These are phyloP conservation scores for Eutypa lata DNA, from an alignment of 2,329 filamentous ascomycete species.

Conservation along the genomic window DNA sequence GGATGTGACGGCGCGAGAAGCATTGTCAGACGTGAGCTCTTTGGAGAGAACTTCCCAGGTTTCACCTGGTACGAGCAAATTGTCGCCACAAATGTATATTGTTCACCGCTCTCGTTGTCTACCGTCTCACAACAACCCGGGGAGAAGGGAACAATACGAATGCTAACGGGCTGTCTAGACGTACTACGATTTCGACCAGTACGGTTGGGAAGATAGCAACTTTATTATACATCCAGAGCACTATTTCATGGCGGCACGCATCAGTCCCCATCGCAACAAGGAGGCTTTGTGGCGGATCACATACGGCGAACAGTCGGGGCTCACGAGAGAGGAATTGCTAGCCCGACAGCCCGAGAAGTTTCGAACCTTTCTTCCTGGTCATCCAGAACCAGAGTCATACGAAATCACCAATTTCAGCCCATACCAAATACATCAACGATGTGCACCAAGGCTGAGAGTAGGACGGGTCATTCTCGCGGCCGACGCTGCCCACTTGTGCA, in stretches of 20 bases:
- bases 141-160: too few relatives aligned
- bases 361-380: slow-evolving; percentile 55
- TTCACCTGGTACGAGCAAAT: slow-evolving; percentile 60
- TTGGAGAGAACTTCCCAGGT: slow-evolving; percentile 56
- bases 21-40: slow-evolving; percentile 44
- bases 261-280: slow-evolving; percentile 54
- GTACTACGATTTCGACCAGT: slow-evolving; percentile 58
- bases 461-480: slow-evolving; percentile 56
- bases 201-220: slow-evolving; percentile 52
- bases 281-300: slow-evolving; percentile 65
- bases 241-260: slow-evolving; percentile 59
- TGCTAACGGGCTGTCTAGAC: too few relatives aligned
- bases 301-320: slow-evolving; percentile 55
- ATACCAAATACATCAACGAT: slow-evolving; percentile 61
- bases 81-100: slow-evolving; percentile 55
- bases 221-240: slow-evolving; percentile 61
- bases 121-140: too few relatives aligned
- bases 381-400: slow-evolving; percentile 57
- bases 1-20: slow-evolving; percentile 56
- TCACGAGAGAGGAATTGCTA: slow-evolving; percentile 51
- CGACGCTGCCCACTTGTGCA: slow-evolving; percentile 58
- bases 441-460: slow-evolving; percentile 54
- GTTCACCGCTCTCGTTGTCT: background rate
- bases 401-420: slow-evolving; percentile 54
- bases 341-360: slow-evolving; percentile 54